Evolutionary conservation across 768 basidiomycete species (phyloP).

Genomic region (Mycena galericulata): DNA sequence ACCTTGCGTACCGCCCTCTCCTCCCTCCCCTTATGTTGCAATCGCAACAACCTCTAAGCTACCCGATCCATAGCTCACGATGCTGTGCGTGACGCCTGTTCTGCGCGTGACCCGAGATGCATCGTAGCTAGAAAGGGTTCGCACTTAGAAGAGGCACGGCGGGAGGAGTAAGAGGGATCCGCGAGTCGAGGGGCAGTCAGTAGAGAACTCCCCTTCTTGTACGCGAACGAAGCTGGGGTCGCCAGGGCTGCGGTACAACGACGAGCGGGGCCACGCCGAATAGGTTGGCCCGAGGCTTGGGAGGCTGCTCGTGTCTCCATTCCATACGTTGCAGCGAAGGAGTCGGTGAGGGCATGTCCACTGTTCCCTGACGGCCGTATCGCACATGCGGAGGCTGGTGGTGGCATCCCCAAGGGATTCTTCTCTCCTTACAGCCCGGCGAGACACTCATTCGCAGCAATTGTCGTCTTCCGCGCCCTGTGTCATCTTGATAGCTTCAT

Average conservation of each 20-base stretch:
- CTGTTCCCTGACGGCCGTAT: conserved; percentile 67
- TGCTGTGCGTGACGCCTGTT: too few species aligned
- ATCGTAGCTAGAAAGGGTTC: conserved; percentile 87
- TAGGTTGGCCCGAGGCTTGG: conserved; percentile 49
- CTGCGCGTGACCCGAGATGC: too few species aligned
- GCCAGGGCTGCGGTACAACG: conserved; percentile 51
- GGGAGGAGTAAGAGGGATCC: conserved; percentile 28
- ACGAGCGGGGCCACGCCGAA: conserved; percentile 41
- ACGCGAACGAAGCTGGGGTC: conserved; percentile 47
- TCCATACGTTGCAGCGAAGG: conserved; percentile 64
- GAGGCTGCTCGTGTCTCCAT: conserved; percentile 51
- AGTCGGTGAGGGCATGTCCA: conserved; percentile 70
- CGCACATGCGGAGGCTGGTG: conserved; percentile 80
- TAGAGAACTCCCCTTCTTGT: conserved; percentile 24
- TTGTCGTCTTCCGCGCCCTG: conserved; percentile 74
- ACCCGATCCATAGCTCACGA: too few species aligned
- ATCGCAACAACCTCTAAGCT: too few species aligned
- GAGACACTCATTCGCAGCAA: conserved; percentile 85
- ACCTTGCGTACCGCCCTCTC: too few species aligned
- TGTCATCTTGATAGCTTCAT: conserved; percentile 64
- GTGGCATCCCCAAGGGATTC: conserved; percentile 72
- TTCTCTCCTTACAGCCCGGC: conserved; percentile 67
- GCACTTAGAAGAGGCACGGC: conserved; percentile 46
- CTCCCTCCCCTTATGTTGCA: too few species aligned
- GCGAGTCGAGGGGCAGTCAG: conserved; percentile 32